These are phyloP conservation scores for Candida mesenterica DNA, from an alignment of 1,139 yeast genomes.

Conservation along the genomic window DNA sequence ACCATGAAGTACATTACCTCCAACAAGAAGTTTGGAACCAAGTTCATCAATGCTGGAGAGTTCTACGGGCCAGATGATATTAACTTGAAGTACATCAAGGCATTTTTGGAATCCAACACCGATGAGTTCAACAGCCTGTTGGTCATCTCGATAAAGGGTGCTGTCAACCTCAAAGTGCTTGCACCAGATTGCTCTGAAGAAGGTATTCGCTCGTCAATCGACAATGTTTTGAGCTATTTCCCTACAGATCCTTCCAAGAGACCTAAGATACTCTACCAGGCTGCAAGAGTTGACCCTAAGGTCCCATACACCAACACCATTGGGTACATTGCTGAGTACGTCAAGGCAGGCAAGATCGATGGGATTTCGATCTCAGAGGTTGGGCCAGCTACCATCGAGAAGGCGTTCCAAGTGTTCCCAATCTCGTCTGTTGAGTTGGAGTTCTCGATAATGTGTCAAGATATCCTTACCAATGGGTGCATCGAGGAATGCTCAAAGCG, in stretches of 20 bases:
- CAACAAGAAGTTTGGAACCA: slow-evolving; percentile 42
- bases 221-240: slow-evolving; percentile 43
- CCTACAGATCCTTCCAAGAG: slow-evolving; percentile 38
- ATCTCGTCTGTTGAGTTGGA: slow-evolving; percentile 72
- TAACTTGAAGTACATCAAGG: slow-evolving; percentile 48
- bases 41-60: slow-evolving; percentile 70
- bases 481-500: slow-evolving; percentile 45
- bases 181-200: slow-evolving; percentile 43
- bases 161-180: slow-evolving; percentile 36
- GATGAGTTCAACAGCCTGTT: slow-evolving; percentile 50
- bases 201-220: slow-evolving; percentile 47
- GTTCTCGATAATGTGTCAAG: slow-evolving; percentile 61
- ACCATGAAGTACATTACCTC: slow-evolving; percentile 43
- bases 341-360: slow-evolving; percentile 54
- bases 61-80: slow-evolving; percentile 62
- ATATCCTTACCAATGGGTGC: slow-evolving; percentile 58
- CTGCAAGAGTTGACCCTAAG: slow-evolving; percentile 60
- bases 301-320: slow-evolving; percentile 50
- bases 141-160: slow-evolving; percentile 69
- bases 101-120: slow-evolving; percentile 51
- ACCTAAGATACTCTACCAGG: slow-evolving; percentile 57
- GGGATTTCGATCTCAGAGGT: slow-evolving; percentile 74
- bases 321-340: slow-evolving; percentile 46
- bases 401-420: slow-evolving; percentile 51
- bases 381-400: slow-evolving; percentile 52